Conservation (phyloP, 257 asterid genomes). For the Solanum sejunctum region DNA sequence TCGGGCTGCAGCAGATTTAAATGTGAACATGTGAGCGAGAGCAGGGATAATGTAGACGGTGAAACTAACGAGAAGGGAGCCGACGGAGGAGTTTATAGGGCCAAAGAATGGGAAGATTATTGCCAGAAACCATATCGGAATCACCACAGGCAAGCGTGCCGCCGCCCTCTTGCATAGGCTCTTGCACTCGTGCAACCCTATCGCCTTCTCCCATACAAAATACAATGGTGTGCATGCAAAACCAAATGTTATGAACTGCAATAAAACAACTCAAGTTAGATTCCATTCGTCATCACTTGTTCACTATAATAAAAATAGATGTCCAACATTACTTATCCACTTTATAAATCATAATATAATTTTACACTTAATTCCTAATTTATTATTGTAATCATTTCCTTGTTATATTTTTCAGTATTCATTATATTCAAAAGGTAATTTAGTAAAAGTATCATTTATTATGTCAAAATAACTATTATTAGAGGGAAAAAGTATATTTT, state of each 20-base stretch:
- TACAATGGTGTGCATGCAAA: slow-evolving; percentile 92
- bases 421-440: no score
- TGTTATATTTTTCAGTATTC: no score
- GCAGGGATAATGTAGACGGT: slow-evolving; percentile 90
- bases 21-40: slow-evolving; percentile 74
- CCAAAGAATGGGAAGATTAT: slow-evolving; percentile 91
- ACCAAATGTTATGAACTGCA: slow-evolving; percentile 94
- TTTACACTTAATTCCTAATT: no score
- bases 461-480: no score
- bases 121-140: slow-evolving; percentile 94
- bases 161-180: slow-evolving; percentile 84
- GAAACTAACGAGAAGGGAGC: slow-evolving; percentile 87
- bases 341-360: no score
- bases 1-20: slow-evolving; percentile 63
- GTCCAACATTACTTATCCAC: no score
- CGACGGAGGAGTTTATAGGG: slow-evolving; percentile 86
- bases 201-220: slow-evolving; percentile 92
- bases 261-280: neutral
- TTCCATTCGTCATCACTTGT: neutral
- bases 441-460: no score
- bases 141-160: slow-evolving; percentile 70
- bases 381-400: no score
- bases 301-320: no score
- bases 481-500: no score
- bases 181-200: slow-evolving; percentile 87